phyloP scores from a whole-genome alignment of 768 basidiomycete species.

The Melanogaster broomeanus region DNA sequence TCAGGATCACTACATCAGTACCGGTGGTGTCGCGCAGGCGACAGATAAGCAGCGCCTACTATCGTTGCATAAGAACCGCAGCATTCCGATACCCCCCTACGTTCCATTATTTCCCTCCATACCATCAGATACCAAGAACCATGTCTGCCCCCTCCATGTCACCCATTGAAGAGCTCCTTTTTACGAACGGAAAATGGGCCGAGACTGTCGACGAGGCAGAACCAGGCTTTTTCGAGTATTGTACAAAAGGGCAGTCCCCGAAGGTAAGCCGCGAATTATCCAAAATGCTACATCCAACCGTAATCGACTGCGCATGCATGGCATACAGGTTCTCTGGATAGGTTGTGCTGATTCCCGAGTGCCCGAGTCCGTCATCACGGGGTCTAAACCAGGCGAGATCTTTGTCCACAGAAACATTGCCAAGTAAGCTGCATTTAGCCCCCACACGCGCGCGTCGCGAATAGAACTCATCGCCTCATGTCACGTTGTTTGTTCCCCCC shows the following conservation, averaged over 20 bases:
- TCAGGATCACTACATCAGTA: background rate
- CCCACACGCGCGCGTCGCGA: background rate
- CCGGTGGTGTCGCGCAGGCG: background rate
- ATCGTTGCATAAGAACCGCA: background rate
- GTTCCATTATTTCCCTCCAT: background rate
- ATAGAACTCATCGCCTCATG: background rate
- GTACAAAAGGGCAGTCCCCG: slow-evolving; percentile 65
- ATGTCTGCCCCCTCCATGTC: slow-evolving; percentile 10
- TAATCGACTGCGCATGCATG: background rate
- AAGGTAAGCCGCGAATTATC: slow-evolving; percentile 49
- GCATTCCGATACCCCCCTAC: background rate
- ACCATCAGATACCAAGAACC: background rate
- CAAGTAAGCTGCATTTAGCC: slow-evolving; percentile 52
- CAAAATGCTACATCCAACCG: background rate
- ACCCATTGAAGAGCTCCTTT: slow-evolving; percentile 32
- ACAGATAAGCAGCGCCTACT: background rate
- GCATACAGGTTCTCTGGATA: slow-evolving; percentile 69
- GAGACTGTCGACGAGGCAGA: slow-evolving; percentile 52
- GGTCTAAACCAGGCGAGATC: slow-evolving; percentile 77
- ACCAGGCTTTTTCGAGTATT: slow-evolving; percentile 63
- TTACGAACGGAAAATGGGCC: slow-evolving; percentile 71
- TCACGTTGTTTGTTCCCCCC: background rate
- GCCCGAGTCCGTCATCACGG: slow-evolving; percentile 77
- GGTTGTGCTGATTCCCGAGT: slow-evolving; percentile 89
- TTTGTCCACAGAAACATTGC: slow-evolving; percentile 91